Evolutionary conservation across 2,329 filamentous ascomycete species (phyloP), one percentile per base, ranked within the genome.

Genomic region (Cryphonectria naterciae): DNA sequence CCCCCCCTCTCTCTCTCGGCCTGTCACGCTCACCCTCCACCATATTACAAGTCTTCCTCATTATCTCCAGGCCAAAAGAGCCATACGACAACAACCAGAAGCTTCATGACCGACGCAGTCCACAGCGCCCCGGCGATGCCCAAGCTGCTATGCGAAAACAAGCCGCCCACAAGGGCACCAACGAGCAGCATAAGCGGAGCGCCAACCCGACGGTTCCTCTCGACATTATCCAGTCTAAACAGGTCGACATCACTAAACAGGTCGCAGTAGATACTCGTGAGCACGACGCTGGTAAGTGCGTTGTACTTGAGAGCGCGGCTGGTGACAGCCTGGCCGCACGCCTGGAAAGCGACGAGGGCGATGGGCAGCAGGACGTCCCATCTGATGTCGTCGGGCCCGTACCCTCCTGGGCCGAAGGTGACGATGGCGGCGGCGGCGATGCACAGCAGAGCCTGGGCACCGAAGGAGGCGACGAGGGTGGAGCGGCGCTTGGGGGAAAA

Each of bases 181-280:
- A 81, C 28, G 0, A 89, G 77, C 2, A 88, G 80, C 62, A 87
- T 75, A 2, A 85, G 65, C 2, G 86, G 86, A 1, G 87, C 87
- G 0, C 80, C 84, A 2, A 84, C 77, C 61, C 87, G 79, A 28
- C 85, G 81, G 73, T 88, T 88, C 43, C 86, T 78, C 77, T 88
- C 85, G 7, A 78, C 78, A 71, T 88, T 88, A 56, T 77, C 73
- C 11, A 77, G 64, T 1, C 79, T 78, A 49, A 88, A 85, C 4
- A 88, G 75, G 35, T 84, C 79, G 43, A 82, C 80, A 70, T 94
- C 92, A 1, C 90, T 92, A 75, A 93, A 93, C 28, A 95, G 77
- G 78, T 95, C 93, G 77, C 92, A 94, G 82, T 95, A 95, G 73
- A 93, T 90, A 77, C 91, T 94, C 1, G 93, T 95, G 71, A 96